phyloP scores from a whole-genome alignment of 441 rosid species.

The Kokia cookei region DNA sequence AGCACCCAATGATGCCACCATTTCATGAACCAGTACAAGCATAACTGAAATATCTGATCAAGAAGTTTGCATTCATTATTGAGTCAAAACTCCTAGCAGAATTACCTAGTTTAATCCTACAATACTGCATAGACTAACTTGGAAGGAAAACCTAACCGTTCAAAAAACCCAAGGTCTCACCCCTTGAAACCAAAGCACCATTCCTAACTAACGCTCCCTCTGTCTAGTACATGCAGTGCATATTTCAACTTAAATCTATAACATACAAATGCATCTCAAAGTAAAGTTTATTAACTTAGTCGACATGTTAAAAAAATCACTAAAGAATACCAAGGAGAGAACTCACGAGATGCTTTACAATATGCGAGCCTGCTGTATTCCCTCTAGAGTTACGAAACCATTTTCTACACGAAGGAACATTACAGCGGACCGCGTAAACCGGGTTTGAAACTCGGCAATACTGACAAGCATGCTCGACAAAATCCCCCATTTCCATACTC shows the following conservation, averaged over 20 bases:
- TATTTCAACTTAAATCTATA: background rate
- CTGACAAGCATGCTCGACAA: slow-evolving; percentile 87
- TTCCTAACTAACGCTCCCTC: background rate
- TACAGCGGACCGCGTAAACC: slow-evolving; percentile 92
- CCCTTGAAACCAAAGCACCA: background rate
- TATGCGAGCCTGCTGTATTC: slow-evolving; percentile 95
- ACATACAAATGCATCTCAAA: background rate
- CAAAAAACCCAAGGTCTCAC: background rate
- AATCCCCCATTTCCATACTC: slow-evolving; percentile 76
- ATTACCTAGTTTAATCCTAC: background rate
- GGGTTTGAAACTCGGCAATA: slow-evolving; percentile 97
- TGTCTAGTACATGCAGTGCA: background rate
- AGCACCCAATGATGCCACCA: background rate
- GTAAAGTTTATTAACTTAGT: background rate
- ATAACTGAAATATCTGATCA: background rate
- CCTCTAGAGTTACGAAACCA: slow-evolving; percentile 99
- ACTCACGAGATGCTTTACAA: slow-evolving; percentile 93
- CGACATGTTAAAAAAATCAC: background rate
- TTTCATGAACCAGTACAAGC: background rate
- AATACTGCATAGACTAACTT: background rate
- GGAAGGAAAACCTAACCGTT: background rate
- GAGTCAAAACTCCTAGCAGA: background rate
- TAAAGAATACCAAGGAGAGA: background rate
- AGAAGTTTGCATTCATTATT: background rate
- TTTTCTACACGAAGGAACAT: slow-evolving; percentile 96